Evolutionary conservation across 2,329 filamentous ascomycete genomes (phyloP), one percentile per base, ranked within the genome.

Genomic region (Thelonectria discophora): DNA sequence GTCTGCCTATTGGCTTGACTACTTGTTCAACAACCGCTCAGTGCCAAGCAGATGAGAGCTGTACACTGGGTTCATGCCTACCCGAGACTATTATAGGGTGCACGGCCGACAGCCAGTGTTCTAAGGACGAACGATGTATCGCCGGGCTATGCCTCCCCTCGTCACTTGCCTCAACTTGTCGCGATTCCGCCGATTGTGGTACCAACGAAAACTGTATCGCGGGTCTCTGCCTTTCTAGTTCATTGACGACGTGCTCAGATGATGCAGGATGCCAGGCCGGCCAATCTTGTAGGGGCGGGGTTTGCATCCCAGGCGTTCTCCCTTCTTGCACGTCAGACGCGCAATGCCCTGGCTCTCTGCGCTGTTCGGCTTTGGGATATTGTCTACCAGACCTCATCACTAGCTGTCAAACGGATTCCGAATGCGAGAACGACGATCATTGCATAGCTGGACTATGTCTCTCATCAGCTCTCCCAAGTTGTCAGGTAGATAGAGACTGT

Each of bases 381-480:
- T 24, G 24, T 24, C 24, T 24, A 24, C 24, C 24, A 7, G 24
- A 24, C 4, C 4, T 24, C 4, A 24, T 24, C 24, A 24, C 24
- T 7, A 24, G 24, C 24, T 24, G 24, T 24, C 4, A 24, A 7
- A 24, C 24, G 24, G 7, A 24, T 24, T 24, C 24, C 24, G 4
- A 24, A 7, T 24, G 24, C 24, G 24, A 24, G 24, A 24, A 7
- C 24, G 24, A 24, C n/a, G 47, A 57, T 24, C 17, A 43, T 3
- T 61, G 58, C 15, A 39, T 43, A 12, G 46, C 32, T 42, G 47
- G 48, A 27, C 24, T 61, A 9, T 60, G 58, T 17, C 37, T 42
- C 6, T 46, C 58, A 11, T 11, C 10, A 5, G 32, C 13, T 13
- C 15, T 17, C 27, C 40, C 30, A n/a, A 34, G 24, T 15, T 54